phyloP scores from a whole-genome alignment of 768 basidiomycete genomes.

The Termitomyces bulborhizus region DNA sequence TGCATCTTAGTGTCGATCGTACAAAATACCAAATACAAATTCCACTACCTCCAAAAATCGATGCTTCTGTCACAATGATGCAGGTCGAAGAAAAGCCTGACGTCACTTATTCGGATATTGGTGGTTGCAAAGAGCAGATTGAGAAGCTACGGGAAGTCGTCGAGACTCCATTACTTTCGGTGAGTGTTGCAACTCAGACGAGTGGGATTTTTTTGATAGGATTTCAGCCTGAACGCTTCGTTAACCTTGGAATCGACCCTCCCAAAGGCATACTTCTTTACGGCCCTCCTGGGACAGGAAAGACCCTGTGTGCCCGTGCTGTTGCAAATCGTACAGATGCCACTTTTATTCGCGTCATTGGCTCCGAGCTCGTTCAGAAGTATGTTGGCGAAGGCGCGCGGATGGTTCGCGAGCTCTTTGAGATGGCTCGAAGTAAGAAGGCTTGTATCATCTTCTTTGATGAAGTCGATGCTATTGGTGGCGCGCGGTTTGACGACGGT shows the following conservation, averaged over 20 bases:
- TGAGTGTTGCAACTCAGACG: constrained; percentile 30
- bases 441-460: constrained; percentile 99
- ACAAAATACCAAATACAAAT: constrained; percentile 99
- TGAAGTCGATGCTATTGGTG: constrained; percentile 97
- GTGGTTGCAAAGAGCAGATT: constrained; percentile 99
- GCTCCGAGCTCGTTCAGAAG: constrained; percentile 99
- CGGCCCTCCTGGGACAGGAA: constrained; percentile 97
- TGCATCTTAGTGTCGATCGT: constrained; percentile 70
- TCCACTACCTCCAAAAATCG: constrained; percentile 96
- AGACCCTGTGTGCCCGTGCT: constrained; percentile 96
- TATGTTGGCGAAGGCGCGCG: constrained; percentile 99
- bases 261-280: constrained; percentile 96
- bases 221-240: constrained; percentile 92
- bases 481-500: constrained; percentile 96
- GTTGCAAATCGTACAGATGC: constrained; percentile 98
- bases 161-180: constrained; percentile 90
- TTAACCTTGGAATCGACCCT: constrained; percentile 97
- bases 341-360: constrained; percentile 98
- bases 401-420: constrained; percentile 98
- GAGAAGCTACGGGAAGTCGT: constrained; percentile 99
- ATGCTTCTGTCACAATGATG: constrained; percentile 99
- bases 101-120: constrained; percentile 95
- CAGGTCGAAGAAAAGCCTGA: constrained; percentile 98
- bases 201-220: constrained; percentile 10
- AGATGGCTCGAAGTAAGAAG: constrained; percentile 98